Evolutionary conservation across 495 filamentous ascomycete species (phyloP).

Genomic region (Sabuloglossum arenarium): DNA sequence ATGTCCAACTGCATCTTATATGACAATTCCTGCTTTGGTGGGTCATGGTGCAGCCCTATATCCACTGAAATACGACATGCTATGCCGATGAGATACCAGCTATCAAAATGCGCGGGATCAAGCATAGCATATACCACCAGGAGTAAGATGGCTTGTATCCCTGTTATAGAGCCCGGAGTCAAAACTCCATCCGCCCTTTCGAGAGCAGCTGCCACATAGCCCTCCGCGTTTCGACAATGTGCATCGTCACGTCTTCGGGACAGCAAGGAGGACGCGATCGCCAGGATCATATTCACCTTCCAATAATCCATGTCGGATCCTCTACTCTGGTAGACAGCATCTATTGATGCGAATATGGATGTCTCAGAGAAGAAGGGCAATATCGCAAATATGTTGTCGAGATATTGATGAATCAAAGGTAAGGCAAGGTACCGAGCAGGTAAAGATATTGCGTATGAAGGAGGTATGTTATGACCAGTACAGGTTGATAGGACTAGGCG

Average conservation of each 20-base stretch:
- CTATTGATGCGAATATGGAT: slow-evolving; percentile 49
- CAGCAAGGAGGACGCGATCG: slow-evolving; percentile 49
- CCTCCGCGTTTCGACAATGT: slow-evolving; percentile 39
- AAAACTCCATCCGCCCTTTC: slow-evolving; percentile 59
- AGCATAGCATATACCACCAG: slow-evolving; percentile 75
- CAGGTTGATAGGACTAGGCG: slow-evolving; percentile 58
- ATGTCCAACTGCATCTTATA: slow-evolving; percentile 46
- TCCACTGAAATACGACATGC: slow-evolving; percentile 70
- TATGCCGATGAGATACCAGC: slow-evolving; percentile 77
- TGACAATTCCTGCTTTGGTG: slow-evolving; percentile 37
- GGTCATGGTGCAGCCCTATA: slow-evolving; percentile 76
- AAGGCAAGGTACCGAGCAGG: slow-evolving; percentile 44
- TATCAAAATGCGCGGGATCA: slow-evolving; percentile 73
- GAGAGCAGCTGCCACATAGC: slow-evolving; percentile 47
- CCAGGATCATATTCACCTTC: slow-evolving; percentile 74
- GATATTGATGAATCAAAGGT: slow-evolving; percentile 56
- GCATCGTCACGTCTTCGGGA: slow-evolving; percentile 46
- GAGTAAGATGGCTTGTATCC: slow-evolving; percentile 68
- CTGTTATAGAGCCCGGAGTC: slow-evolving; percentile 55
- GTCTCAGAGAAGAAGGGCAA: slow-evolving; percentile 65
- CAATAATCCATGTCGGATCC: slow-evolving; percentile 55
- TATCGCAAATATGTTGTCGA: slow-evolving; percentile 57
- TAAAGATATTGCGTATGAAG: slow-evolving; percentile 31
- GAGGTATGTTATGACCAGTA: slow-evolving; percentile 39
- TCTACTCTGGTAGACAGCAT: slow-evolving; percentile 52